These are phyloP conservation scores for Camellia oleifera DNA, from an alignment of 179 eudicot genomes.

Conservation along the genomic window DNA sequence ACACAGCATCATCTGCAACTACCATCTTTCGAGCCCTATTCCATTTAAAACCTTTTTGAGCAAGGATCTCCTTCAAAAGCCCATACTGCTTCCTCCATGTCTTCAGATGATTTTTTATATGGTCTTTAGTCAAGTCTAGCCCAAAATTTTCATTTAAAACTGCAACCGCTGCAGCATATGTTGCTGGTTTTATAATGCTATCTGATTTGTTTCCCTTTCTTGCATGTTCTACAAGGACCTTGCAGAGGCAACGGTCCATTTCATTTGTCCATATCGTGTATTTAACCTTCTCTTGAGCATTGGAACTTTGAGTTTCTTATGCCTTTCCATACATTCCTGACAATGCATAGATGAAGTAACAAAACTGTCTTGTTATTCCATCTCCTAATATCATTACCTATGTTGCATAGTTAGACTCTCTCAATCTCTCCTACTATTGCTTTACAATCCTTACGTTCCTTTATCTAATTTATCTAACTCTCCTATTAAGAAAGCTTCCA, in stretches of 20 bases:
- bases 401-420: too few relatives aligned
- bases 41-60: conserved; percentile 19
- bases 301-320: conserved; percentile 2
- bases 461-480: too few relatives aligned
- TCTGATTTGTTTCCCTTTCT: conserved; percentile 8
- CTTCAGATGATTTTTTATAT: conserved; percentile 15
- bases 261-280: conserved; percentile 16
- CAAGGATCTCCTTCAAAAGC: conserved; percentile 14
- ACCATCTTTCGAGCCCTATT: conserved; percentile 14
- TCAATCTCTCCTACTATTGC: too few relatives aligned
- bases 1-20: conserved; percentile 17
- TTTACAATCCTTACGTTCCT: too few relatives aligned
- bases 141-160: conserved; percentile 10
- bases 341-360: conserved; percentile 1
- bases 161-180: conserved; percentile 9
- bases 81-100: conserved; percentile 18
- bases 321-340: conserved; percentile 10
- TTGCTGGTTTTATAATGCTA: conserved; percentile 12
- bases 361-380: neutral
- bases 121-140: conserved; percentile 13
- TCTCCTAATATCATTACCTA: too few relatives aligned
- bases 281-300: conserved; percentile 16
- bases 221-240: conserved; percentile 17
- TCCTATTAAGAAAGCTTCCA: neutral
- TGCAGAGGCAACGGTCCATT: conserved; percentile 16